Percentiles rank a stretch among this genome's conserved stretches.
Evolutionary conservation across 164 flowering plant species (phyloP).

Genomic region (Magnolia kwangsiensis): DNA sequence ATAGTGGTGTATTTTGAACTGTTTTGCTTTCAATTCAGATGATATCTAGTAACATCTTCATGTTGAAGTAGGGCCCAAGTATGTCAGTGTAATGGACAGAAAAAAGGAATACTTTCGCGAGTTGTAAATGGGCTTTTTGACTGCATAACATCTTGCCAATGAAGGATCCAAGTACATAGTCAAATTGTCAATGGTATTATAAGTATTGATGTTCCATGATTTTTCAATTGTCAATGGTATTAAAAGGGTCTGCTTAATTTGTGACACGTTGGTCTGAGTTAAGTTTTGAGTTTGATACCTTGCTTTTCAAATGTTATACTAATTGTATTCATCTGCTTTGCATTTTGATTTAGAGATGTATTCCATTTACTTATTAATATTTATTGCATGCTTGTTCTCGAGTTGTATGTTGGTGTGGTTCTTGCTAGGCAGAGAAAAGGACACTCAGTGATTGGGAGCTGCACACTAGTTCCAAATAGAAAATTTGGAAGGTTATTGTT

Average conservation of each 20-base stretch:
- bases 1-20: no score
- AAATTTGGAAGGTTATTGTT: slow-evolving; percentile 80
- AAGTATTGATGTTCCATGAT: no score
- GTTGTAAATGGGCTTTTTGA: no score
- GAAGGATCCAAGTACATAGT: no score
- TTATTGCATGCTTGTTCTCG: slow-evolving; percentile 31
- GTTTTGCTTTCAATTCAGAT: no score
- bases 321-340: neutral
- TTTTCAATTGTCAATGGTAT: no score
- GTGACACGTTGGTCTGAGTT: neutral
- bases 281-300: neutral
- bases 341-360: neutral
- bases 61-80: no score
- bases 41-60: no score
- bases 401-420: slow-evolving; percentile 87
- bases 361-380: neutral
- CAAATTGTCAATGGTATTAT: no score
- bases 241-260: neutral
- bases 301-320: neutral
- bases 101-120: no score
- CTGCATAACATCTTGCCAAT: no score
- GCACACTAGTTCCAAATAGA: slow-evolving; percentile 83
- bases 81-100: no score
- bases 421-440: slow-evolving; percentile 71
- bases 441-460: slow-evolving; percentile 89